These are phyloP conservation scores for Colletotrichum lentis DNA, from an alignment of 2,329 filamentous ascomycete species.

Conservation along the genomic window DNA sequence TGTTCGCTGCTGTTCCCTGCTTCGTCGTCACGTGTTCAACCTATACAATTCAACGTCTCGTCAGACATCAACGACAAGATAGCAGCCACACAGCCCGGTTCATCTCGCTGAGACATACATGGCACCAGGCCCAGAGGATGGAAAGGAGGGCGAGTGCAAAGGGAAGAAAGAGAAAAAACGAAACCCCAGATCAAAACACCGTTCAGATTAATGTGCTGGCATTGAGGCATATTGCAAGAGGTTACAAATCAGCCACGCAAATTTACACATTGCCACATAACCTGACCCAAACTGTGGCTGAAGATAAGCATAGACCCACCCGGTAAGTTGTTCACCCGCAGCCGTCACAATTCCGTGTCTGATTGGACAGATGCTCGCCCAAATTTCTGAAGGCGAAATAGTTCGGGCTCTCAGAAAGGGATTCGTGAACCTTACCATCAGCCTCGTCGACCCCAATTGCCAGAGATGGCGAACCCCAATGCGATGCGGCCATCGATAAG, in stretches of 20 bases:
- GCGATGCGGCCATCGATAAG: constrained; percentile 45
- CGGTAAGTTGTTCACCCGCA: constrained; percentile 33
- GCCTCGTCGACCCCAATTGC: constrained; percentile 30
- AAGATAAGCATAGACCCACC: background rate
- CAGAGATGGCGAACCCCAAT: constrained; percentile 44
- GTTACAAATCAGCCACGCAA: background rate
- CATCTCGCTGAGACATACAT: too few relatives aligned
- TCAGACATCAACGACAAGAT: too few relatives aligned
- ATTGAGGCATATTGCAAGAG: background rate
- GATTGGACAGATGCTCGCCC: constrained; percentile 23
- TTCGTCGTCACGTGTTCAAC: too few relatives aligned
- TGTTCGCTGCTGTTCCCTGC: too few relatives aligned
- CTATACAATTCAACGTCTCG: too few relatives aligned
- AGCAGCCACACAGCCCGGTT: too few relatives aligned
- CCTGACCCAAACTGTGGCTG: background rate
- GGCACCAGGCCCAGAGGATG: too few relatives aligned
- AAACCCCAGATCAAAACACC: background rate
- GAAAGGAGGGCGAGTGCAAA: too few relatives aligned
- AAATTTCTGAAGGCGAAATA: constrained; percentile 36
- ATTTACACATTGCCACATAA: background rate
- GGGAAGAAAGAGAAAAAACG: too few relatives aligned
- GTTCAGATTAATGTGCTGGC: background rate
- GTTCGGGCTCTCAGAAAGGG: constrained; percentile 28
- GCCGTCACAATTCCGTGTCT: constrained; percentile 5
- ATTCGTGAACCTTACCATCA: constrained; percentile 25